Evolutionary conservation across 768 basidiomycete genomes (phyloP).

Genomic region (Rhodosporidiobolus sp.): DNA sequence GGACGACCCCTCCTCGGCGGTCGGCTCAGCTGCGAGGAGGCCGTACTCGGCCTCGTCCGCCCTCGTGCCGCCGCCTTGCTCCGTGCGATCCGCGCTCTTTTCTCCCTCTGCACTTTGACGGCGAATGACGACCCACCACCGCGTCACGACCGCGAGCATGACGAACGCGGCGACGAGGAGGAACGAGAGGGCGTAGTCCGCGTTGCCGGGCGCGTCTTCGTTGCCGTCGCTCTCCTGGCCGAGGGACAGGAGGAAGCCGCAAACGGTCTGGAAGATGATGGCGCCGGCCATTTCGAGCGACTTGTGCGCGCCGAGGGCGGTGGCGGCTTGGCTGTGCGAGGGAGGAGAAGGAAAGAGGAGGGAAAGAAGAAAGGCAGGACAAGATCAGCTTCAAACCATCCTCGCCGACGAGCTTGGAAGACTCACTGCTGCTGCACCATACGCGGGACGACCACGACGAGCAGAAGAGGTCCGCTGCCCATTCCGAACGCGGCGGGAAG

Average conservation of each 20-base stretch:
- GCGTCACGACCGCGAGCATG: slow-evolving; percentile 10
- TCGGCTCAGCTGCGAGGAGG: background rate
- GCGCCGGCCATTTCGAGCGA: slow-evolving; percentile 30
- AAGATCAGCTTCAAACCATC: too few species aligned
- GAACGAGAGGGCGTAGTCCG: background rate
- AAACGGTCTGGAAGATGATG: slow-evolving; percentile 18
- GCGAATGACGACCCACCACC: slow-evolving; percentile 11
- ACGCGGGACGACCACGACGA: slow-evolving; percentile 27
- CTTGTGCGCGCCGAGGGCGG: slow-evolving; percentile 33
- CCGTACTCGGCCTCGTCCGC: background rate
- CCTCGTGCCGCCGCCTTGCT: background rate
- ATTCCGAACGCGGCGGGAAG: slow-evolving; percentile 12
- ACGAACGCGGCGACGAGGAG: slow-evolving; percentile 10
- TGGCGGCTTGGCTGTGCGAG: slow-evolving; percentile 5
- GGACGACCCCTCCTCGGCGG: background rate
- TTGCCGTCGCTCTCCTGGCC: background rate
- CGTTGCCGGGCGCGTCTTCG: background rate
- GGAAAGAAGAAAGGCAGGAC: background rate
- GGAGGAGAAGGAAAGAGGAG: background rate
- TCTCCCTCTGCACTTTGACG: background rate
- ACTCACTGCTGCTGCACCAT: slow-evolving; percentile 12
- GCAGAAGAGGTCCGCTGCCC: slow-evolving; percentile 24
- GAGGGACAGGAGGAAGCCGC: slow-evolving; percentile 9
- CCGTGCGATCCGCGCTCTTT: background rate
- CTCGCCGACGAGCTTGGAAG: too few species aligned